Base-by-base conservation (phyloP, 257 asterid species). In the Handroanthus guayacan region DNA sequence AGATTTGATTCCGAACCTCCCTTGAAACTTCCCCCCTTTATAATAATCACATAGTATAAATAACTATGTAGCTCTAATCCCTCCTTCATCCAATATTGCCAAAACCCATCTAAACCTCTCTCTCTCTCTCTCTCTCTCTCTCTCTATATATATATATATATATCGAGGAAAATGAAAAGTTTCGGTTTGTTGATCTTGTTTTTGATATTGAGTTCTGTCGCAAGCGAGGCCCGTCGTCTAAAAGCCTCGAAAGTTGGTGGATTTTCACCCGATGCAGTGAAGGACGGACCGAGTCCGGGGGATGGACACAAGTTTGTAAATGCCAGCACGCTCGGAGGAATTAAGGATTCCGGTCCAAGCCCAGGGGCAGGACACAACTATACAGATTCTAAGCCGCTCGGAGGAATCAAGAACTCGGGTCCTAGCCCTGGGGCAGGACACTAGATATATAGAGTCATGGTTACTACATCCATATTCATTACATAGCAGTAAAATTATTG, bases 171-270 rank as follows among this genome's bases (percentile, higher is more conserved):
- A 38, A 77, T 76, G 72, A 67, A 20, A 16, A 9, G 57, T 6
- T 13, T 60, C 1, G 0, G 20, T 34, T 70, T 75, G 4, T 41
- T 3, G 5, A 16, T 72, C 57, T 7, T 76, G 57, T 3, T 79
- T 41, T 72, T 84, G 18, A 36, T 84, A 18, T 17, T 75, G 64
- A 5, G 80, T 50, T 37, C 65, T 36, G 10, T 39, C 3, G 65
- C 61, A 14, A 2, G 67, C 3, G 83, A 82, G 17, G 86, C 87
- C 4, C 88, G 89, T 41, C 83, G 67, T 38, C 84, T 86, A 2
- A 76, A 72, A 39, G 56, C 12, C n/a, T 16, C 75, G 10, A 71
- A 57, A 56, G 25, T 34, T 14, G 41, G 20, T 36, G 73, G 11
- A 13, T 51, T 54, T 69, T 74, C 79, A 0, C 13, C 74, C 0